Percentiles rank a stretch among this genome's conserved stretches.
Evolutionary conservation across 2,329 filamentous ascomycete genomes (phyloP).

Genomic region (Clonostachys rhizophaga): DNA sequence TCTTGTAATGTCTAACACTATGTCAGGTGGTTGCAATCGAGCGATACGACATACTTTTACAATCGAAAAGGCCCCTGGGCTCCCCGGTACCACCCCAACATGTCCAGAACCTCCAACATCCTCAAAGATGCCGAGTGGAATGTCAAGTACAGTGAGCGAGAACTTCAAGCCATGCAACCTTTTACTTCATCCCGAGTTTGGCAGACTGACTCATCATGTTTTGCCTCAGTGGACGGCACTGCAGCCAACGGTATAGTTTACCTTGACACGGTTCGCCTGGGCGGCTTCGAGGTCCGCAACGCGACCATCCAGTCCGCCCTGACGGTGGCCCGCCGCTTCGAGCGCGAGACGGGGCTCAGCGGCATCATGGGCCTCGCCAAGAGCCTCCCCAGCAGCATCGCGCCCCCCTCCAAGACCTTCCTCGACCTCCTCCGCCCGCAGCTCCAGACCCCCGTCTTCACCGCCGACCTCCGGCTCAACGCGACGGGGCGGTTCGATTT

Average conservation of each 20-base stretch:
- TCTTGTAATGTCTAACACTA: not conserved
- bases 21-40: conserved; percentile 48
- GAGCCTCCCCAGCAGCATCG: conserved; percentile 35
- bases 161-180: conserved; percentile 4
- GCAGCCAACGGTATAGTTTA: conserved; percentile 42
- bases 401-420: conserved; percentile 34
- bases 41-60: conserved; percentile 33
- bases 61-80: conserved; percentile 27
- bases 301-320: conserved; percentile 45
- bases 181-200: not conserved
- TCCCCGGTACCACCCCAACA: conserved; percentile 34
- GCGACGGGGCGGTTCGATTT: conserved; percentile 46
- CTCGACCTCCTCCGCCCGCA: conserved; percentile 35
- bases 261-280: conserved; percentile 42
- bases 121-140: conserved; percentile 41
- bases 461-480: conserved; percentile 42
- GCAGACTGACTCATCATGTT: too few species aligned
- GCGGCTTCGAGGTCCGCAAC: conserved; percentile 32
- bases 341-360: conserved; percentile 33
- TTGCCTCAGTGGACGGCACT: conserved; percentile 32
- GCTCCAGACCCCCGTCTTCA: conserved; percentile 37
- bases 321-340: conserved; percentile 33
- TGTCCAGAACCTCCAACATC: conserved; percentile 34
- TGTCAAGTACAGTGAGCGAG: conserved; percentile 37
- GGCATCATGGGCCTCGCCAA: conserved; percentile 50